Conservation (phyloP, 352 stramenopile genomes). For the Pythium angustatum region DNA sequence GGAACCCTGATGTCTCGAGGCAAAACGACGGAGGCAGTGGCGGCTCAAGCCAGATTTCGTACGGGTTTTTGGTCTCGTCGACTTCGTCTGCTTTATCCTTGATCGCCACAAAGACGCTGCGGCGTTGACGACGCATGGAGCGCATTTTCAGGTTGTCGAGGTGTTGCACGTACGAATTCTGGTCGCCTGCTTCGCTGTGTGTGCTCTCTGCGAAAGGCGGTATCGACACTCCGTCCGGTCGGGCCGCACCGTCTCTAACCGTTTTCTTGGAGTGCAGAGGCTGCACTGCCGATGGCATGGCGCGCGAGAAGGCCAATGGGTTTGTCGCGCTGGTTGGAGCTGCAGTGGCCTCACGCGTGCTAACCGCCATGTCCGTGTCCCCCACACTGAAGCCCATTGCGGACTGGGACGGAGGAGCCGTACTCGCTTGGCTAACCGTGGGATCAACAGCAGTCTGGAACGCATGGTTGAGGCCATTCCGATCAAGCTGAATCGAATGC, state of each 20-base stretch:
- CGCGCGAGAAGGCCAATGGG: neutral
- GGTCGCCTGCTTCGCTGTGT: neutral
- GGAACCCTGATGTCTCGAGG: conserved; percentile 33
- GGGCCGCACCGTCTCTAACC: neutral
- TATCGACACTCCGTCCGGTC: neutral
- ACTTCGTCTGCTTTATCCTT: neutral
- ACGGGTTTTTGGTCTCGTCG: conserved; percentile 18
- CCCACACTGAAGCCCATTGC: no score
- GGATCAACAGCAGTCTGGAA: neutral
- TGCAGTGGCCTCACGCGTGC: no score
- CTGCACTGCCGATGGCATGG: neutral
- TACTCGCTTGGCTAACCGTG: no score
- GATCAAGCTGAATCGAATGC: conserved; percentile 21
- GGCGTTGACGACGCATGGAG: conserved; percentile 11
- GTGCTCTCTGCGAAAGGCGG: neutral
- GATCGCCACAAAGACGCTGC: conserved; percentile 10
- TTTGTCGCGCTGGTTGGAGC: neutral
- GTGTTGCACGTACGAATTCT: conserved; percentile 10
- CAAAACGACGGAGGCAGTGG: conserved; percentile 29
- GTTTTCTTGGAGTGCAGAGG: neutral
- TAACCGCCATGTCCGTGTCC: neutral
- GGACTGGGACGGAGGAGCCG: no score
- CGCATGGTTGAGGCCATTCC: conserved; percentile 1
- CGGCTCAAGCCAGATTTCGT: conserved; percentile 35
- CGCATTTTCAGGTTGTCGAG: conserved; percentile 12